Conservation (phyloP, 2,329 filamentous ascomycete genomes). For the Whalleya microplaca region DNA sequence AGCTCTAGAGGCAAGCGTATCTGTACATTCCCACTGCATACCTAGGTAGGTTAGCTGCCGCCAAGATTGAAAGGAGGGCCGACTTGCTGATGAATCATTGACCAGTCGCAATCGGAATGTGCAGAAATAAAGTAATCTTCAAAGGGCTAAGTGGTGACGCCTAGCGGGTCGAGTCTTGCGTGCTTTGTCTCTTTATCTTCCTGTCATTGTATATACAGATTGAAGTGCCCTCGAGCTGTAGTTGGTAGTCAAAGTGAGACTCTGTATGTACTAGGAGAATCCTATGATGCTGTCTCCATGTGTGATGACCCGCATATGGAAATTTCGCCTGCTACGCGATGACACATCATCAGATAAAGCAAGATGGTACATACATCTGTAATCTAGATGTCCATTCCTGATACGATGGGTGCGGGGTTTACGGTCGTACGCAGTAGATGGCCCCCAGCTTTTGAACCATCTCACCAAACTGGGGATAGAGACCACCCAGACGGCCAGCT, state of each 20-base stretch:
- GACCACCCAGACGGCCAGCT: too few species aligned
- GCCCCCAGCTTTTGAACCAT: not conserved
- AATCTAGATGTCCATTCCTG: not conserved
- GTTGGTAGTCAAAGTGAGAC: not conserved
- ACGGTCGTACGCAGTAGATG: not conserved
- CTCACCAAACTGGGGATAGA: not conserved
- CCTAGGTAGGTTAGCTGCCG: not conserved
- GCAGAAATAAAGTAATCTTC: conserved; percentile 8
- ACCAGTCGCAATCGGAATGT: conserved; percentile 19
- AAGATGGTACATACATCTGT: not conserved
- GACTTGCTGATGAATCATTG: conserved; percentile 30
- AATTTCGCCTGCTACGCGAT: conserved; percentile 5
- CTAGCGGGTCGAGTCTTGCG: conserved; percentile 22
- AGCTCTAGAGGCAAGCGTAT: not conserved
- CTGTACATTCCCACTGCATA: too few species aligned
- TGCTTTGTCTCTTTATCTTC: conserved; percentile 13
- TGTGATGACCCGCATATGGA: conserved; percentile 24
- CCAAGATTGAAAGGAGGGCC: conserved; percentile 15
- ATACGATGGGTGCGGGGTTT: not conserved
- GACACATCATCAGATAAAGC: not conserved
- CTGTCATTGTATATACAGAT: not conserved
- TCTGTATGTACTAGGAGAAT: conserved; percentile 12
- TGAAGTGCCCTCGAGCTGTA: conserved; percentile 3
- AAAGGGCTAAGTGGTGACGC: conserved; percentile 23
- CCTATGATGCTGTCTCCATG: conserved; percentile 27